Evolutionary conservation across 805 yeast genomes (phyloP).

Genomic region (Brettanomyces bruxellensis): DNA sequence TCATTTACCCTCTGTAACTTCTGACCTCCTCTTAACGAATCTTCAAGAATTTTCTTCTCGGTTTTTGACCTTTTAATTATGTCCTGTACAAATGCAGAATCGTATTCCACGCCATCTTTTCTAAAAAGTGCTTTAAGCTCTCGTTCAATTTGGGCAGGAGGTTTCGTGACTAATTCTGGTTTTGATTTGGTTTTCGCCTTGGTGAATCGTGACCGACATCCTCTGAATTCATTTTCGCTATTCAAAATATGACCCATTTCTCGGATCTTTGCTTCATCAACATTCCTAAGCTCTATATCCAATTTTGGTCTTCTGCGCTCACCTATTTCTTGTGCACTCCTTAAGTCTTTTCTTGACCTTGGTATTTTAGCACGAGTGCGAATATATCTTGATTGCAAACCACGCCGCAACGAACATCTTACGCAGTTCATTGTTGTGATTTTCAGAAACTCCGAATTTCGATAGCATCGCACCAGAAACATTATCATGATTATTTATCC

Average conservation of each 20-base stretch:
- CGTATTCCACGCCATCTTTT: conserved; percentile 21
- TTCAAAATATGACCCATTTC: not conserved
- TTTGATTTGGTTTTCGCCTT: not conserved
- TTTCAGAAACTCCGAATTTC: too few relatives aligned
- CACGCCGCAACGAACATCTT: too few relatives aligned
- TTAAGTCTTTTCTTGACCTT: not conserved
- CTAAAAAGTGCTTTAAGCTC: conserved; percentile 17
- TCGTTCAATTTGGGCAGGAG: conserved; percentile 18
- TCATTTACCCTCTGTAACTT: conserved; percentile 9
- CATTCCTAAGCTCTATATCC: not conserved
- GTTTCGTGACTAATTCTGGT: conserved; percentile 9
- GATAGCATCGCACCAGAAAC: too few relatives aligned
- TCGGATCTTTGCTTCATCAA: not conserved
- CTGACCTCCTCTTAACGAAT: conserved; percentile 6
- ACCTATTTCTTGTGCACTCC: not conserved
- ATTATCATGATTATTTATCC: too few relatives aligned
- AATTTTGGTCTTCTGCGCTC: not conserved
- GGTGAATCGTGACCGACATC: not conserved
- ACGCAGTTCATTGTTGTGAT: too few relatives aligned
- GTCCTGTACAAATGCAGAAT: conserved; percentile 20
- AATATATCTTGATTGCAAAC: too few relatives aligned
- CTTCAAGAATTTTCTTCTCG: conserved; percentile 11
- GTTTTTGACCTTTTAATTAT: conserved; percentile 17
- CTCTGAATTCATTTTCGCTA: too few relatives aligned
- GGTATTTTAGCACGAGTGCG: too few relatives aligned